Percentiles rank a stretch among this genome's conserved stretches.
Conservation (phyloP, 2,329 filamentous ascomycete genomes). For the Phialophora verrucosa region DNA sequence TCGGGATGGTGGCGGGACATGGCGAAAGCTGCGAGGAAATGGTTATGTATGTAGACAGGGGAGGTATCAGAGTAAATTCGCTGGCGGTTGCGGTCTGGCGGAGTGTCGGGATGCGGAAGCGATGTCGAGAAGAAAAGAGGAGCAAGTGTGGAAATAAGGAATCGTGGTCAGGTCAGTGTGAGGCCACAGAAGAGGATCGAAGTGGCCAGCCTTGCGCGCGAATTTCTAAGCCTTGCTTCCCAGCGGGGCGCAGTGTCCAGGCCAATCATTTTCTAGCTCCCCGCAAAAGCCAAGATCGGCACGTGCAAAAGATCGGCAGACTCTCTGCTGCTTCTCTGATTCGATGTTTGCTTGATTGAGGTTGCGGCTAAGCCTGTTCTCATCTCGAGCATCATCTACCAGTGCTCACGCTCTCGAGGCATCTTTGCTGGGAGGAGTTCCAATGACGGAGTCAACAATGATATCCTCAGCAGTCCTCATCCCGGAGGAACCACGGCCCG, state of each 20-base stretch:
- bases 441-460: slow-evolving; percentile 30
- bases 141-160: neutral
- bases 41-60: neutral
- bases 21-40: slow-evolving; percentile 40
- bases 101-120: neutral
- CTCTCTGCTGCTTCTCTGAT: slow-evolving; percentile 20
- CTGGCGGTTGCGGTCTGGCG: neutral
- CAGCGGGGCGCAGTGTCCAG: neutral
- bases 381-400: neutral
- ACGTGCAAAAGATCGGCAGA: slow-evolving; percentile 23
- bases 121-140: neutral
- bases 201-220: slow-evolving; percentile 22
- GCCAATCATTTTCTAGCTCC: slow-evolving; percentile 9
- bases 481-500: slow-evolving; percentile 37
- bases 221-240: slow-evolving; percentile 27
- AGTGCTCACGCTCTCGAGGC: neutral
- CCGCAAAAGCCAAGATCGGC: slow-evolving; percentile 11
- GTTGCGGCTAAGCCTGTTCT: neutral
- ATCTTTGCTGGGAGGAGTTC: neutral
- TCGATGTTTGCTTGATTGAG: slow-evolving; percentile 12
- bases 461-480: slow-evolving; percentile 47
- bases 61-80: neutral
- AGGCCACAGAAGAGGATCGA: slow-evolving; percentile 8
- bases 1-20: slow-evolving; percentile 98
- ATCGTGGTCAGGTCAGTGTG: neutral